These are phyloP conservation scores for Mycocentrospora acerina DNA, from an alignment of 2,329 filamentous ascomycete species.

Conservation along the genomic window DNA sequence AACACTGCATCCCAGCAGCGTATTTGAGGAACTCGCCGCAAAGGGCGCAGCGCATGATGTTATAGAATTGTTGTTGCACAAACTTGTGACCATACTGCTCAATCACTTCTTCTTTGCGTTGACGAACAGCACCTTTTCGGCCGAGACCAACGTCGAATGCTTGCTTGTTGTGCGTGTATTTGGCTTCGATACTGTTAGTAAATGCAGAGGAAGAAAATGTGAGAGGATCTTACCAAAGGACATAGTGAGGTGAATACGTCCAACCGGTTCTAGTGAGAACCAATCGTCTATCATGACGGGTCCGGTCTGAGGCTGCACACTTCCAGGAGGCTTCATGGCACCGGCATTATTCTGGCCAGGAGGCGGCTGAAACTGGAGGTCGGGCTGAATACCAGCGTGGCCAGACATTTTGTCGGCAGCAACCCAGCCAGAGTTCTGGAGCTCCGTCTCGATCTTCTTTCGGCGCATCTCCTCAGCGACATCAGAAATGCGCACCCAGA, in stretches of 20 bases:
- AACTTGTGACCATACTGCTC: constrained; percentile 99
- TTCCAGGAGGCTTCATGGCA: constrained; percentile 43
- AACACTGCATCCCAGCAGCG: constrained; percentile 97
- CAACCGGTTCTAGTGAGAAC: constrained; percentile 95
- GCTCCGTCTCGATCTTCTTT: constrained; percentile 95
- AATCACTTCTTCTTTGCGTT: constrained; percentile 96
- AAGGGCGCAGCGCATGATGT: constrained; percentile 98
- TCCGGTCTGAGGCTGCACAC: constrained; percentile 53
- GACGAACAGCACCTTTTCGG: constrained; percentile 92
- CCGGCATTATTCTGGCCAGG: constrained; percentile 46
- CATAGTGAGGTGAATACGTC: constrained; percentile 86
- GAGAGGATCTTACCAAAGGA: constrained; percentile 64
- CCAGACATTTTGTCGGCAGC: constrained; percentile 92
- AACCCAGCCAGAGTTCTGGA: constrained; percentile 93
- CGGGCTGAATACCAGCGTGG: constrained; percentile 53
- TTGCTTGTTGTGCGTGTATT: constrained; percentile 80
- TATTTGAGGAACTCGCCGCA: constrained; percentile 99
- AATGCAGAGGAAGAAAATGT: background rate
- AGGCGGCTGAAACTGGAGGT: constrained; percentile 56
- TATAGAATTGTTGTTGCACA: constrained; percentile 98
- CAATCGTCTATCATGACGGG: constrained; percentile 77
- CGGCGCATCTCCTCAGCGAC: constrained; percentile 96
- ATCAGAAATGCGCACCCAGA: constrained; percentile 96
- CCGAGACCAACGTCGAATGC: constrained; percentile 87
- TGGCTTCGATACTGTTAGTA: constrained; percentile 54